phyloP scores from a whole-genome alignment of 306 rosid genomes.

The Lathyrus sativus region DNA sequence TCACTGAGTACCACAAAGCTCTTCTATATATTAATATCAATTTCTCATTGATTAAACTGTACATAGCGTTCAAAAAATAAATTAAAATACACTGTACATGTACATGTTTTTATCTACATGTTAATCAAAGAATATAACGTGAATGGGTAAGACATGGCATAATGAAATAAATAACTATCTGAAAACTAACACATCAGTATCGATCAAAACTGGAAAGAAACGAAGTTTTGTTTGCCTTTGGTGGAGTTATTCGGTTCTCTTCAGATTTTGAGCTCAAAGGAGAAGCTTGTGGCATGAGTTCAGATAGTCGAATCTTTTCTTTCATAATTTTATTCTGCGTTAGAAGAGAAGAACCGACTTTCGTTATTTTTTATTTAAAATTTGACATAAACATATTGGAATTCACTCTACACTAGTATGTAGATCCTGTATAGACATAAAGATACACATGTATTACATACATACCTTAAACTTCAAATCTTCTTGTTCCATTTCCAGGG shows the following conservation, averaged over 20 bases:
- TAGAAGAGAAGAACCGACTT: not conserved
- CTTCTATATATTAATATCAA: not conserved
- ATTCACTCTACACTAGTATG: not conserved
- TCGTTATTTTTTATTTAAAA: slow-evolving; percentile 15
- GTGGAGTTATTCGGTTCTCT: slow-evolving; percentile 57
- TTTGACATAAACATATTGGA: not conserved
- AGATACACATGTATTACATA: not conserved
- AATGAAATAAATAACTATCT: slow-evolving; percentile 27
- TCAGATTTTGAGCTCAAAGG: slow-evolving; percentile 57
- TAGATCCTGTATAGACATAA: not conserved
- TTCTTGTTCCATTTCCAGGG: slow-evolving; percentile 69
- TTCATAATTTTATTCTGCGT: slow-evolving; percentile 63
- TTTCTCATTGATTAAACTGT: slow-evolving; percentile 27
- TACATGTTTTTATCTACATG: slow-evolving; percentile 41
- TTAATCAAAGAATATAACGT: slow-evolving; percentile 33
- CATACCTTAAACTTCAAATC: slow-evolving; percentile 85
- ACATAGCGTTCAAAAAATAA: not conserved
- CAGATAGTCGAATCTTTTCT: slow-evolving; percentile 67
- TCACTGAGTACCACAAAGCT: not conserved
- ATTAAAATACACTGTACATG: slow-evolving; percentile 6
- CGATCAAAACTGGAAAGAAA: slow-evolving; percentile 81
- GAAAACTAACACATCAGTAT: slow-evolving; percentile 45
- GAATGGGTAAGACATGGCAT: slow-evolving; percentile 15
- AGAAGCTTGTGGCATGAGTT: slow-evolving; percentile 69
- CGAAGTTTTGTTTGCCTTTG: slow-evolving; percentile 58